Base-by-base conservation (phyloP, 176 grass and related monocot genomes). In the Aegilops umbellulata region DNA sequence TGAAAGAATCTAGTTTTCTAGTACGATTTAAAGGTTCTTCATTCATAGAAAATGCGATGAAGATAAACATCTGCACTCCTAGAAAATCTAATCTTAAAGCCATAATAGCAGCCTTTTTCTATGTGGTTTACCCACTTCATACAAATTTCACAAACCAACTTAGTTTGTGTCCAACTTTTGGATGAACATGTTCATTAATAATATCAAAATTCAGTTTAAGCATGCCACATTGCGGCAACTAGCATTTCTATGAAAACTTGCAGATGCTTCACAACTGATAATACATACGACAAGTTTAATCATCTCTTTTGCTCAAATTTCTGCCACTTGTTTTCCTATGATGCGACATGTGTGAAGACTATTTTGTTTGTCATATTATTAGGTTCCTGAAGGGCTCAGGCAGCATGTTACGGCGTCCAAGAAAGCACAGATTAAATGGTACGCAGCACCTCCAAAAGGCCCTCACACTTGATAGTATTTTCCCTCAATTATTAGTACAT, bases 401-500 rank as follows among this genome's bases (percentile, higher is more conserved):
- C 76, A 74, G 82, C 31, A 85, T 12, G 87, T 85, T 80, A 58
- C 60, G 36, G 74, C 82, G 8, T 80, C 87, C 76, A 89, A 19
- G 42, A 85, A 85, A 60, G 82, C 68, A 57, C 67, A 89, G 60
- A 71, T 13, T 85, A 85, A 89, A 67, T 85, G 87, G 87, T 89
- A 89, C 5, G 87, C 3, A 25, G 3, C 31, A 85, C 4, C 68
- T 75, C 47, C 12, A 12, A 84, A 78, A 89, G 42, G n/a, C 29
- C 15, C 26, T 7, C 60, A 44, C 51, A 79, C 2, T 78, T 71
- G 35, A 51, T 20, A 58, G 17, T 58, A 58, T 22, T 47, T 55
- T 79, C 41, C 71, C 65, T 8, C 23, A 73, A 4, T 34, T 78
- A 6, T 62, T 49, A 53, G 29, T 9, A 57, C 17, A 64, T 80